Percentiles rank a stretch among this genome's conserved stretches.
These are phyloP conservation scores for Colletotrichum costaricense DNA, from an alignment of 2,329 filamentous ascomycete genomes.

Conservation along the genomic window DNA sequence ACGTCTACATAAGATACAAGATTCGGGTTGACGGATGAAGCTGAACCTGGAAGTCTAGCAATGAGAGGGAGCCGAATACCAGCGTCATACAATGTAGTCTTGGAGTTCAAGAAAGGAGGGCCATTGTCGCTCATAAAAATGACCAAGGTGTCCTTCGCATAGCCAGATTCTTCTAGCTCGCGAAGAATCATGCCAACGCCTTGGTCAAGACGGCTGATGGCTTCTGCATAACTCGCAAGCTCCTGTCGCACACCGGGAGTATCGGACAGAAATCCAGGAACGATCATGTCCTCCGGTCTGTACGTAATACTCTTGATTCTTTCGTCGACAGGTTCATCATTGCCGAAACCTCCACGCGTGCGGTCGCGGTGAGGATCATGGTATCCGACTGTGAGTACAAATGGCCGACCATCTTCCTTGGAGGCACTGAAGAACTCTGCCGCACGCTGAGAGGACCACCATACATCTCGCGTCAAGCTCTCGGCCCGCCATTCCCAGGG, in stretches of 20 bases:
- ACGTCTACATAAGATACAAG: not conserved
- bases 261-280: constrained; percentile 47
- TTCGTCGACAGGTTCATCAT: not conserved
- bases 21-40: not conserved
- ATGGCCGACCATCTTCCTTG: not conserved
- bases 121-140: constrained; percentile 62
- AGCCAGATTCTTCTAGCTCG: not conserved
- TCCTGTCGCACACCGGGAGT: constrained; percentile 53
- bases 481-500: not conserved
- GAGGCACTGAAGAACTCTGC: not conserved
- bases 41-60: not conserved
- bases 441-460: not conserved
- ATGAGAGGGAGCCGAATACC: not conserved
- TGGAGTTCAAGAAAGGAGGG: constrained; percentile 61
- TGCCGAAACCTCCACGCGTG: not conserved
- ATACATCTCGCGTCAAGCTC: not conserved
- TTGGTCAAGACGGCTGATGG: constrained; percentile 3
- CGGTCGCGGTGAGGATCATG: not conserved
- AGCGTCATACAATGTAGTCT: constrained; percentile 59
- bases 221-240: constrained; percentile 51
- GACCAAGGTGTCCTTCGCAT: constrained; percentile 54
- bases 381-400: not conserved
- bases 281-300: not conserved
- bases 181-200: constrained; percentile 5
- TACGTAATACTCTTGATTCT: not conserved